Percentiles rank a stretch among this genome's conserved stretches.
These are phyloP conservation scores for Lactifluus hygrophoroides DNA, from an alignment of 768 basidiomycete species.

Conservation along the genomic window DNA sequence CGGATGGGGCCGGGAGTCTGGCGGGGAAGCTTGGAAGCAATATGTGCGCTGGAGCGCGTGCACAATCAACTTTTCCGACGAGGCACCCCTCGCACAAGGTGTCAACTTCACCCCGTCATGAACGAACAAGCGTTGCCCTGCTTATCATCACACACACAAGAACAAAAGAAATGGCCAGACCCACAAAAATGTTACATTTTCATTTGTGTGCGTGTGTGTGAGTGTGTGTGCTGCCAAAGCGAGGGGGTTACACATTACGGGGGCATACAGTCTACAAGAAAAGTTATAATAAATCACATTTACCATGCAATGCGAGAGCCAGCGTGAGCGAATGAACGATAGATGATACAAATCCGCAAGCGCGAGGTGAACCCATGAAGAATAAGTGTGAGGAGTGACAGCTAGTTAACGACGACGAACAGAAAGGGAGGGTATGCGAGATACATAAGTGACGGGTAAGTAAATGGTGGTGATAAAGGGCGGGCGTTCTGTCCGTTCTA, in stretches of 20 bases:
- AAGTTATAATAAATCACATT: constrained; percentile 20
- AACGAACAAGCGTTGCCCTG: not conserved
- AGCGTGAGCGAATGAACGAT: constrained; percentile 26
- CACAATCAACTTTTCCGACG: constrained; percentile 88
- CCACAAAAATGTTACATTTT: constrained; percentile 13
- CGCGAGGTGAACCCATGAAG: constrained; percentile 15
- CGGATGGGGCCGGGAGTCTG: constrained; percentile 93
- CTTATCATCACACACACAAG: not conserved
- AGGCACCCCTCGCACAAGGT: constrained; percentile 87
- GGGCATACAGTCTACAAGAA: constrained; percentile 16
- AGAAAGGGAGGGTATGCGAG: constrained; percentile 20
- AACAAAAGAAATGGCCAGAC: not conserved
- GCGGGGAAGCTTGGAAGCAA: constrained; percentile 98
- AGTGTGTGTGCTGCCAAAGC: not conserved
- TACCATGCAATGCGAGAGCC: constrained; percentile 21
- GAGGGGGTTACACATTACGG: constrained; percentile 12
- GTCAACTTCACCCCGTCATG: constrained; percentile 62
- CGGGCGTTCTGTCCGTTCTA: constrained; percentile 36
- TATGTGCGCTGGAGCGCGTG: constrained; percentile 89
- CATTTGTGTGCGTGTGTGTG: constrained; percentile 1
- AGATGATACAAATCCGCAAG: constrained; percentile 22
- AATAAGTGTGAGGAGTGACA: constrained; percentile 17
- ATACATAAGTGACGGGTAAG: constrained; percentile 22
- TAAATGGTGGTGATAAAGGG: not conserved
- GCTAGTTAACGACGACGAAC: constrained; percentile 15